Evolutionary conservation across 108 stramenopile species (phyloP).

Genomic region (Nannochloropsis oceanica): DNA sequence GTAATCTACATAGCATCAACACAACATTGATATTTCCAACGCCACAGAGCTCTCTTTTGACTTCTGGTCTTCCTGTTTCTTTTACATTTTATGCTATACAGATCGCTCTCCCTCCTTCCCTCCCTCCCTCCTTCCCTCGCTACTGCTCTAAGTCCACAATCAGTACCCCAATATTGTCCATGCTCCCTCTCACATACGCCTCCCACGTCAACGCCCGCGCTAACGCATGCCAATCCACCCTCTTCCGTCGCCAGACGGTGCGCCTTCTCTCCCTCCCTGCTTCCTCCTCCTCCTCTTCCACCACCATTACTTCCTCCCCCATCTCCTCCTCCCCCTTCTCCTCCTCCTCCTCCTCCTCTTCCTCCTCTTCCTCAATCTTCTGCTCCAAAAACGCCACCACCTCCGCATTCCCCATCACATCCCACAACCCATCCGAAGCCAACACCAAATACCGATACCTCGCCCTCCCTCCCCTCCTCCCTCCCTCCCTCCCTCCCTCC

Average conservation of each 20-base stretch:
- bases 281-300: conserved; percentile 18
- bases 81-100: too few relatives aligned
- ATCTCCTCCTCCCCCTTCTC: neutral
- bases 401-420: conserved; percentile 72
- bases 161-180: conserved; percentile 84
- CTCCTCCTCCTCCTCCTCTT: conserved; percentile 6
- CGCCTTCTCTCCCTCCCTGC: conserved; percentile 2
- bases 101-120: neutral
- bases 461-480: neutral
- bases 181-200: conserved; percentile 72
- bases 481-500: conserved; percentile 27
- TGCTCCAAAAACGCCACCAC: conserved; percentile 43
- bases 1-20: too few relatives aligned
- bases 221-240: conserved; percentile 10
- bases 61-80: too few relatives aligned
- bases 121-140: neutral
- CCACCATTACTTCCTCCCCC: conserved; percentile 5
- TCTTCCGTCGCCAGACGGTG: too few relatives aligned
- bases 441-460: conserved; percentile 49
- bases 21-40: too few relatives aligned
- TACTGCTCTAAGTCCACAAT: conserved; percentile 38
- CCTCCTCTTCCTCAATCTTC: conserved; percentile 18
- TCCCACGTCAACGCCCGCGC: conserved; percentile 36
- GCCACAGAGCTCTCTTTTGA: too few relatives aligned
- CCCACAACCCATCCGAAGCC: conserved; percentile 90